A percentile compares a stretch with the other conserved stretches of the same genome.
Conservation (phyloP, 1,284 basidiomycete species). For the Tilletia indica region DNA sequence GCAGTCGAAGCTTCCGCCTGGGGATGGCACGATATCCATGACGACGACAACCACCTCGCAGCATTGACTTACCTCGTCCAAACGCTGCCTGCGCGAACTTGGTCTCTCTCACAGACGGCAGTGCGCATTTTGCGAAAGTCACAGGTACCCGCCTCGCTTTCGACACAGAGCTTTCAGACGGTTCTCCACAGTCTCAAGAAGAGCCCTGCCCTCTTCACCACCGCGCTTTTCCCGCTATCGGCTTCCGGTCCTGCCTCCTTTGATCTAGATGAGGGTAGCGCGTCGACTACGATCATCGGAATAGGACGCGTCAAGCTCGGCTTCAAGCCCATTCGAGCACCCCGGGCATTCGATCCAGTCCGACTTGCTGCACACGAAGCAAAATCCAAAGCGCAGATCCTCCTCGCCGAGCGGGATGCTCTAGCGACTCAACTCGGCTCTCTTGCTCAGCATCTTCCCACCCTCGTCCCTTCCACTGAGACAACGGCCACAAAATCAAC, state of each 20-base stretch:
- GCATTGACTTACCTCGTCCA: constrained; percentile 37
- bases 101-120: constrained; percentile 21
- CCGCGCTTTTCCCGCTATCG: constrained; percentile 20
- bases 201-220: constrained; percentile 16
- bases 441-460: constrained; percentile 43
- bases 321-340: constrained; percentile 1
- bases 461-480: constrained; percentile 33
- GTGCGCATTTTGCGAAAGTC: background rate
- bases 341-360: background rate
- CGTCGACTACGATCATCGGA: background rate
- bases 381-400: constrained; percentile 13
- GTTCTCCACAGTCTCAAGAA: constrained; percentile 8
- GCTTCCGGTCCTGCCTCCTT: constrained; percentile 14
- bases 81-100: constrained; percentile 20
- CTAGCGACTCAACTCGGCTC: constrained; percentile 33
- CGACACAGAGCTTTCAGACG: background rate
- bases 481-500: background rate
- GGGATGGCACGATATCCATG: constrained; percentile 41
- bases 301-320: constrained; percentile 15
- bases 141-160: constrained; percentile 17
- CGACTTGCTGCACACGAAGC: constrained; percentile 15
- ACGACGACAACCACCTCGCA: constrained; percentile 31
- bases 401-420: constrained; percentile 1
- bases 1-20: constrained; percentile 39
- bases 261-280: constrained; percentile 8